A percentile compares a stretch with the other conserved stretches of the same genome.
These are phyloP conservation scores for Pharnaceum exiguum DNA, from an alignment of 148 eudicot genomes.

Conservation along the genomic window DNA sequence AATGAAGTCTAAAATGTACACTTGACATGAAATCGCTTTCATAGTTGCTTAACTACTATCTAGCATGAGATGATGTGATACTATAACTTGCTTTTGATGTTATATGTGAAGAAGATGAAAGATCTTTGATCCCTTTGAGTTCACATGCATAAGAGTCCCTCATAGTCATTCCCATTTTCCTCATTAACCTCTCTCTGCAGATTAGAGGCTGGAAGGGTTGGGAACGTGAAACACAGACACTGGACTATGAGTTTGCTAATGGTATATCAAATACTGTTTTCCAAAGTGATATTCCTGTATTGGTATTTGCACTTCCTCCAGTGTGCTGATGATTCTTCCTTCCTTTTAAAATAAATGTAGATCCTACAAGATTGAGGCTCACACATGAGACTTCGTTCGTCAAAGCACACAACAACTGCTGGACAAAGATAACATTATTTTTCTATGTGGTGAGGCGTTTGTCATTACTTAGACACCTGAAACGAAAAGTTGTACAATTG, in stretches of 20 bases:
- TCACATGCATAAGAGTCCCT: too few relatives aligned
- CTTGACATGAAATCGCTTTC: too few relatives aligned
- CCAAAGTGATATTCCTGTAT: not conserved
- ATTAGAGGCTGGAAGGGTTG: conserved; percentile 87
- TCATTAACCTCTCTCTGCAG: conserved; percentile 26
- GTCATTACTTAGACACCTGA: not conserved
- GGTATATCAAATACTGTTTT: conserved; percentile 26
- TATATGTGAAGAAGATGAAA: not conserved
- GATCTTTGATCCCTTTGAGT: not conserved
- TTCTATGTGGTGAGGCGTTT: conserved; percentile 48
- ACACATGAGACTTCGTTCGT: conserved; percentile 87
- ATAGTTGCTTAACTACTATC: too few relatives aligned
- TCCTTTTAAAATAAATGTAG: conserved; percentile 31
- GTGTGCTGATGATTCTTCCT: not conserved
- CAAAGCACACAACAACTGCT: conserved; percentile 53
- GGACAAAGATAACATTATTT: conserved; percentile 47
- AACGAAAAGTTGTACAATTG: not conserved
- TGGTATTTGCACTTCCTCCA: not conserved
- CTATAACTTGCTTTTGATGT: not conserved
- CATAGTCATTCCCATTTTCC: too few relatives aligned
- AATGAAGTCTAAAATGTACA: too few relatives aligned
- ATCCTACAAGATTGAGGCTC: conserved; percentile 56
- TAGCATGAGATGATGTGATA: not conserved
- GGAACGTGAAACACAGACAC: conserved; percentile 41
- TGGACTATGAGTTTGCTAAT: conserved; percentile 1